Conservation (phyloP, 208 protist species). For the Trypanosoma cruzi region DNA sequence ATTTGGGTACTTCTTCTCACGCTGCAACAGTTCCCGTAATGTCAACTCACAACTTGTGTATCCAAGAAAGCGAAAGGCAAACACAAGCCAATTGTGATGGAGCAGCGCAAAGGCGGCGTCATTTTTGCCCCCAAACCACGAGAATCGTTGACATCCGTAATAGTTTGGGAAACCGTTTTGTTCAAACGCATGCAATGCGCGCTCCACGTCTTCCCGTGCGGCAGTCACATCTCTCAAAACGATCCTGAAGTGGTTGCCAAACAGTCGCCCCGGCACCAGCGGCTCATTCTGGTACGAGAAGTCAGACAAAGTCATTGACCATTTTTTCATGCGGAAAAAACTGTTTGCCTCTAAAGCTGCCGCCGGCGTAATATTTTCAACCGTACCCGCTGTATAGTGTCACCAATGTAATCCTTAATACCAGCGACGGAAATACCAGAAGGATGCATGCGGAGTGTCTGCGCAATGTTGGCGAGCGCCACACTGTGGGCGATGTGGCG, state of each 20-base stretch:
- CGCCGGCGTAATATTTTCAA: conserved; percentile 68
- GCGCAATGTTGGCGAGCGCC: conserved; percentile 58
- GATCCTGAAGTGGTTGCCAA: conserved; percentile 85
- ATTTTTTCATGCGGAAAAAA: conserved; percentile 43
- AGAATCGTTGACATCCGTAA: conserved; percentile 90
- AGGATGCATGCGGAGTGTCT: conserved; percentile 82
- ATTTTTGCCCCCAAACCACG: conserved; percentile 80
- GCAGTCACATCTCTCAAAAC: conserved; percentile 77
- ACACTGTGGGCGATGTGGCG: conserved; percentile 78
- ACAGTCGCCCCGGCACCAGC: conserved; percentile 68
- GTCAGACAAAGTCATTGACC: conserved; percentile 67
- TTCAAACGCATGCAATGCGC: conserved; percentile 51
- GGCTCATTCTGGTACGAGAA: conserved; percentile 79
- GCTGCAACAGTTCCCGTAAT: conserved; percentile 85
- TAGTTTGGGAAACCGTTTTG: conserved; percentile 87
- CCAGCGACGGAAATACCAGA: conserved; percentile 72
- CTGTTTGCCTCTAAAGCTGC: conserved; percentile 64
- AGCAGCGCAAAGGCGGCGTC: conserved; percentile 83
- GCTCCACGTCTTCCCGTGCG: conserved; percentile 37
- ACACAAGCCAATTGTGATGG: conserved; percentile 84
- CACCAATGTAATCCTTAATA: conserved; percentile 90
- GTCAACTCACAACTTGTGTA: conserved; percentile 61
- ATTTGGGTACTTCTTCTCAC: conserved; percentile 81
- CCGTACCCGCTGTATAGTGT: conserved; percentile 83
- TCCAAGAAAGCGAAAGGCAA: conserved; percentile 87